Conservation (phyloP, 1,139 yeast genomes). For the Pichia sp. region DNA sequence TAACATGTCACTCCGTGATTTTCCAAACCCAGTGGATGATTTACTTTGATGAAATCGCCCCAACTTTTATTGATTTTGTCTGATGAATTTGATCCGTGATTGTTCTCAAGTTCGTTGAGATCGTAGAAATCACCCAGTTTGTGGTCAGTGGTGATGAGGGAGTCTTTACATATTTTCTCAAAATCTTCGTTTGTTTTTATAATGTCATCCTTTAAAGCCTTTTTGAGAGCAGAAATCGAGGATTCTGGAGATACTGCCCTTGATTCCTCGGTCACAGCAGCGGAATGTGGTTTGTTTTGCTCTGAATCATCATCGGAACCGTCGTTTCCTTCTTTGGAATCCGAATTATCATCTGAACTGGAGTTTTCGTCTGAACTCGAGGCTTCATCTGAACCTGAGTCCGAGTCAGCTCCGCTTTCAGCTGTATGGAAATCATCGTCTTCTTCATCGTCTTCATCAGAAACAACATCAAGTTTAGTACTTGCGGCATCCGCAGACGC, state of each 20-base stretch:
- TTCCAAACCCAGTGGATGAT: conserved; percentile 64
- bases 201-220: conserved; percentile 19
- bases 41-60: conserved; percentile 36
- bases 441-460: conserved; percentile 9
- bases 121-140: conserved; percentile 31
- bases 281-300: not conserved
- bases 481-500: conserved; percentile 12
- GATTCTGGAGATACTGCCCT: too few species aligned
- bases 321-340: conserved; percentile 2
- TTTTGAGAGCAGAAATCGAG: not conserved
- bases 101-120: conserved; percentile 42
- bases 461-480: conserved; percentile 14
- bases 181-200: not conserved
- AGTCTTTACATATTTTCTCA: too few species aligned
- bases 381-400: conserved; percentile 5
- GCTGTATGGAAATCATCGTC: conserved; percentile 3
- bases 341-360: not conserved
- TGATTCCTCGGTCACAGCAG: too few species aligned
- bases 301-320: conserved; percentile 3
- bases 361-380: conserved; percentile 1
- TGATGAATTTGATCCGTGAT: conserved; percentile 53
- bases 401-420: conserved; percentile 1
- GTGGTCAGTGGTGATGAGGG: conserved; percentile 33
- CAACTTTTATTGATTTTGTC: conserved; percentile 53
- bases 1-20: conserved; percentile 96